Evolutionary conservation across 768 basidiomycete species (phyloP), one percentile per base, ranked within the genome.

Genomic region (Rubroboletus satanas): DNA sequence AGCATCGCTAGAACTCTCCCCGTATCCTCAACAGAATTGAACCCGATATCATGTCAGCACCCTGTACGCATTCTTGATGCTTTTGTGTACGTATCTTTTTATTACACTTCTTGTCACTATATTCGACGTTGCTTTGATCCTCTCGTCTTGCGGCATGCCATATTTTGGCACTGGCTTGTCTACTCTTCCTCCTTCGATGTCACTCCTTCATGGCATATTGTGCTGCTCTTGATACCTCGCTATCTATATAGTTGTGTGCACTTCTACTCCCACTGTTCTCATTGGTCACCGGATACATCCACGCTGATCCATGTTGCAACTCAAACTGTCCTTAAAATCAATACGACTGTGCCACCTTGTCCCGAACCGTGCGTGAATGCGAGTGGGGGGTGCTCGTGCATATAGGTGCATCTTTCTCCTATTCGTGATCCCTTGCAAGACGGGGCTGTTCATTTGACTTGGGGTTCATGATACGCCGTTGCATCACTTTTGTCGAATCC

Each of bases 81-180:
- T 57, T 64, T 54, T 23, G 11, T 60, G 55, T 59, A 44, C 49
- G 45, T 62, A 46, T 54, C 50, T 64, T 52, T 54, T 48, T 52
- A 18, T 50, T 29, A 18, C 23, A 18, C 49, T 37, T 61, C 42
- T 51, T 62, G 56, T 28, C 28, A 18, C 49, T 28, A 38, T 49
- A 38, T 48, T 54, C 38, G 45, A 47, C 36, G 7, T 43, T 49
- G 48, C 26, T 54, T 54, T 50, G 45, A 47, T 57, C n/a, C 15
- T 38, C 35, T 49, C 49, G 55, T 56, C 44, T 45, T 46, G 21
- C 29, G 38, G 49, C 49, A 37, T 17, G 54, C 54, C 59, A 58
- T 61, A 57, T 52, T 54, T 14, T 44, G 57, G 55, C 55, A 59
- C 57, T 23, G 63, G 57, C 47, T 32, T 64, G 47, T 49, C 57